Conservation (phyloP, 2,329 filamentous ascomycete species). For the Colletotrichum gigasporum region DNA sequence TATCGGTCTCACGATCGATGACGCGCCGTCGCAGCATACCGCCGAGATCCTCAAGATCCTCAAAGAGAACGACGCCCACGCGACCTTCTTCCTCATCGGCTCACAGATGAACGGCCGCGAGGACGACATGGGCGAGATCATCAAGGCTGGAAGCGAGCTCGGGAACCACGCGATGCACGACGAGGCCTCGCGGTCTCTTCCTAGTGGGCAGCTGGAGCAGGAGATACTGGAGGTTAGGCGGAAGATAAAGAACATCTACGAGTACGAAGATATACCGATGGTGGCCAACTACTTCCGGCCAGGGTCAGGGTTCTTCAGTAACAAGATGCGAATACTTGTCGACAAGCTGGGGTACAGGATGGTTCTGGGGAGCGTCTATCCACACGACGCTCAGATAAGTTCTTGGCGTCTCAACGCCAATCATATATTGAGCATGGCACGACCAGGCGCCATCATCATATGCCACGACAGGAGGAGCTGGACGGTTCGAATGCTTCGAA, state of each 20-base stretch:
- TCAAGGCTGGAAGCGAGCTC: constrained; percentile 74
- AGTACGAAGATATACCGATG: constrained; percentile 48
- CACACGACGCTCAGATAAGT: constrained; percentile 87
- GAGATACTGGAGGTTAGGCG: constrained; percentile 74
- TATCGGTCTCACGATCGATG: constrained; percentile 87
- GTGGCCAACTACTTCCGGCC: constrained; percentile 80
- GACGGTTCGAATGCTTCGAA: constrained; percentile 81
- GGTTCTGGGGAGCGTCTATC: constrained; percentile 87
- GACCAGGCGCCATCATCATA: constrained; percentile 81
- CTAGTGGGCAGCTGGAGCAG: constrained; percentile 63
- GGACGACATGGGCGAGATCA: constrained; percentile 63
- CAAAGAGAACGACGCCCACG: constrained; percentile 71
- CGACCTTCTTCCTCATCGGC: constrained; percentile 92
- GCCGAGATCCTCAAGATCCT: constrained; percentile 74
- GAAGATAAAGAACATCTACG: constrained; percentile 67
- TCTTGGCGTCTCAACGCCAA: constrained; percentile 75
- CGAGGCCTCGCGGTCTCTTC: constrained; percentile 74
- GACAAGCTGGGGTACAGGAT: constrained; percentile 72
- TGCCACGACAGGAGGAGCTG: constrained; percentile 87
- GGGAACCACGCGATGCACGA: constrained; percentile 93
- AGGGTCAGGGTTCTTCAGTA: constrained; percentile 84
- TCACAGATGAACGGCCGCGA: constrained; percentile 72
- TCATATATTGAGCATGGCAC: constrained; percentile 83
- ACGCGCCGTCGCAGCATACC: constrained; percentile 81
- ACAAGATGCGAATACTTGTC: constrained; percentile 71